Base-by-base conservation (phyloP, 352 stramenopile genomes). In the Globisporangium emineosum region DNA sequence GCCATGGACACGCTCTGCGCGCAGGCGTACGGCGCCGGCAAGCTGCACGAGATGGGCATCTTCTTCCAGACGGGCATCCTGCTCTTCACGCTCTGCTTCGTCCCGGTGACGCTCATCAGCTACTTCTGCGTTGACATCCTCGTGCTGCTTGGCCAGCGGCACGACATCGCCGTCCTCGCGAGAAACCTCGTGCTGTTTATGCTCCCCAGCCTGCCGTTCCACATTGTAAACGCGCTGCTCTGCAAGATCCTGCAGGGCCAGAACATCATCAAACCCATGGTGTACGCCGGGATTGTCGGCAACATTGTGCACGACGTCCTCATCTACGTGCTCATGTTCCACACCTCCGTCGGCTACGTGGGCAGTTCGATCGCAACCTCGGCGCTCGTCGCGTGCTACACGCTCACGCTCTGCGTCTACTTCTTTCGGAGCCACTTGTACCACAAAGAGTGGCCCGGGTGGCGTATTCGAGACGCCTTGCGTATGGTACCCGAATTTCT, bases 1-100 rank as follows among this genome's bases (percentile, higher is more conserved):
- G 90, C 90, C 32, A 95, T 97, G 85, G 88, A 97, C 66, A 97
- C 90, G 47, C 76, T 97, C 10, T 96, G 88, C 42, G 77, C 84
- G 12, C 81, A 95, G 49, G 86, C 89, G 25, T 91, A 89, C 57
- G 87, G 89, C 47, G 88, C 90, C n/a, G 86, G 87, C 50, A 89
- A 94, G 69, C 74, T 93, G 37, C 75, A 81, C 51, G 83, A 94
- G 63, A 90, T 97, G 70, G 88, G 90, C 8, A 73, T 91, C 30
- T 97, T 96, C 67, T 88, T 94, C 60, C 84, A 96, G 64, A 96
- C 88, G 3, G 86, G 89, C 0, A 55, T 89, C 10, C 52, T 94
- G 29, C 72, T 96, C 56, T 89, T 96, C 51, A 63, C 65, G 12
- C 67, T 83, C 9, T 76, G 78, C 15, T 92, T 91, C 61, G 32